phyloP scores from a whole-genome alignment of 345 rosid species.

The Lepidium aucheri region DNA sequence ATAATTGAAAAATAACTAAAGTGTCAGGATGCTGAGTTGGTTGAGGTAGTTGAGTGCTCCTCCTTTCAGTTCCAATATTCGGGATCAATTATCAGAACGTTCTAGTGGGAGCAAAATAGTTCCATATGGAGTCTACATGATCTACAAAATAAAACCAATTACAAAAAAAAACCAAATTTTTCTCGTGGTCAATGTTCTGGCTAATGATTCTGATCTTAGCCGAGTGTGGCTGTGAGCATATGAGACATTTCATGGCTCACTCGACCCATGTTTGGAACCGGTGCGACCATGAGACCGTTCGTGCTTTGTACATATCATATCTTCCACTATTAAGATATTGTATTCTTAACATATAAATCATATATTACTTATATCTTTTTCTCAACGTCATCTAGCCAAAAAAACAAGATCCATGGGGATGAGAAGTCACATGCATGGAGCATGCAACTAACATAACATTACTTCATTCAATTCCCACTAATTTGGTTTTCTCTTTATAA shows the following conservation, averaged over 20 bases:
- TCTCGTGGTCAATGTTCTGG: too few species aligned
- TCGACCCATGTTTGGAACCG: constrained; percentile 45
- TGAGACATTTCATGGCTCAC: constrained; percentile 37
- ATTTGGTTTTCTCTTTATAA: neutral
- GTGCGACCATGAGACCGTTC: neutral
- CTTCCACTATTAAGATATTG: neutral
- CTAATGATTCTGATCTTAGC: constrained; percentile 26
- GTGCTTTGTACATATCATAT: neutral
- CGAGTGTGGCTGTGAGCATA: constrained; percentile 32
- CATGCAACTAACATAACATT: constrained; percentile 18
- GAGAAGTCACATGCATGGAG: constrained; percentile 28
- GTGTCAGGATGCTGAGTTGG: too few species aligned
- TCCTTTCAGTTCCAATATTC: too few species aligned
- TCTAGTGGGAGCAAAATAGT: too few species aligned
- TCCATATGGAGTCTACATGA: too few species aligned
- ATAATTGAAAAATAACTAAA: too few species aligned
- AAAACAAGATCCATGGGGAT: constrained; percentile 22
- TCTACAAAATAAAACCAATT: too few species aligned
- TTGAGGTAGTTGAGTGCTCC: too few species aligned
- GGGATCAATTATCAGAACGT: too few species aligned
- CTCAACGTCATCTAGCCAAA: constrained; percentile 7
- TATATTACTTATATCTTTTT: neutral
- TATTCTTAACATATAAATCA: neutral
- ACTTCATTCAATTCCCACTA: constrained; percentile 27
- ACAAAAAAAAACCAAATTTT: too few species aligned